Evolutionary conservation across 139 green algal genomes (phyloP).

Genomic region (Coelastrella sp.): DNA sequence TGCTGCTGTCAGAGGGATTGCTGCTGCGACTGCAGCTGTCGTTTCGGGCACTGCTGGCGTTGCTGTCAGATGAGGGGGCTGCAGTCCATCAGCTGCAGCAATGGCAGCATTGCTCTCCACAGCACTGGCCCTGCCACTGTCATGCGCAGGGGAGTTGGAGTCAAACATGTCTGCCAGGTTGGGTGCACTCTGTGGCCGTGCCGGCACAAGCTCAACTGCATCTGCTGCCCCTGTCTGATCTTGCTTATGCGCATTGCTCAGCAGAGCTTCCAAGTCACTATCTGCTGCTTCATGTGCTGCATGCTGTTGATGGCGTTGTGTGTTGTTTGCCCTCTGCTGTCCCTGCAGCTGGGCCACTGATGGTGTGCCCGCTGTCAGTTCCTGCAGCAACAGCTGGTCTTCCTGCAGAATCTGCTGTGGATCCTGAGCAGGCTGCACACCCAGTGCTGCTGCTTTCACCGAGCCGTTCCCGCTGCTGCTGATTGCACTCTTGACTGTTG

Average conservation of each 20-base stretch:
- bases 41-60: not conserved
- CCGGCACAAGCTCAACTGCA: not conserved
- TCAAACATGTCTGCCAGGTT: not conserved
- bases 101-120: too few species aligned
- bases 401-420: not conserved
- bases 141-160: not conserved
- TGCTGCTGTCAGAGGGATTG: not conserved
- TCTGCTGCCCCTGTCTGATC: not conserved
- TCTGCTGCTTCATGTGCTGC: slow-evolving; percentile 13
- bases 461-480: slow-evolving; percentile 5
- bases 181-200: slow-evolving; percentile 18
- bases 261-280: not conserved
- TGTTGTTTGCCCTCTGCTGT: not conserved
- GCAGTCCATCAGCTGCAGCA: not conserved
- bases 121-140: too few species aligned
- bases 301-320: slow-evolving; percentile 2
- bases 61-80: not conserved
- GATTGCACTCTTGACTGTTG: not conserved
- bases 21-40: not conserved
- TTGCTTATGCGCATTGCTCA: not conserved
- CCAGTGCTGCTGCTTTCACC: not conserved
- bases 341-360: not conserved
- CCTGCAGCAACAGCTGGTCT: not conserved
- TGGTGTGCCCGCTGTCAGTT: not conserved
- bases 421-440: not conserved